Conservation (phyloP, 2,329 filamentous ascomycete genomes). For the Tothia fuscella region DNA sequence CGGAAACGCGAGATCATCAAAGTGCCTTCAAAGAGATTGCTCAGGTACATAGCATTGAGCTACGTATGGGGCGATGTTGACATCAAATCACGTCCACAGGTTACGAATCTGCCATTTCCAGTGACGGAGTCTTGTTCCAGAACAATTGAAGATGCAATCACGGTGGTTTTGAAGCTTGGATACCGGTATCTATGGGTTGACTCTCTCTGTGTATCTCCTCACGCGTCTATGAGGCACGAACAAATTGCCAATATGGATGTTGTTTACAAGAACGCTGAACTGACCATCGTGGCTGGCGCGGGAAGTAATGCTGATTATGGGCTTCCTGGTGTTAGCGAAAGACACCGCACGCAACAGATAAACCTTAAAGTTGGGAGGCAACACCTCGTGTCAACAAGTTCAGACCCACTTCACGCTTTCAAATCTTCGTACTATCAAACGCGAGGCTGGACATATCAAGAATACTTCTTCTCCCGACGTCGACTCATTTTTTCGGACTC, state of each 20-base stretch:
- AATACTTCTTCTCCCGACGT: conserved; percentile 2
- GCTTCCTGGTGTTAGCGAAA: not conserved
- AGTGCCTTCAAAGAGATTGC: too few species aligned
- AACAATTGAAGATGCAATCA: conserved; percentile 12
- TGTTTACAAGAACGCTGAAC: conserved; percentile 9
- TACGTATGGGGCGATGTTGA: not conserved
- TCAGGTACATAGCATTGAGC: not conserved
- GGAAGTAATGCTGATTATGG: not conserved
- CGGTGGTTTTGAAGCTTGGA: conserved; percentile 3
- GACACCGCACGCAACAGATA: not conserved
- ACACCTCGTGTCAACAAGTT: not conserved
- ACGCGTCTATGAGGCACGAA: not conserved
- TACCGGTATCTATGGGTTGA: conserved; percentile 13
- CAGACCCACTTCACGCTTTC: not conserved
- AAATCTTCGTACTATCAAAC: not conserved
- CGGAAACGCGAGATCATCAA: too few species aligned
- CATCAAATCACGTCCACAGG: too few species aligned
- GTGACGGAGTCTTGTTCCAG: too few species aligned
- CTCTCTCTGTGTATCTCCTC: conserved; percentile 10
- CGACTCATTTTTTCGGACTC: conserved; percentile 5
- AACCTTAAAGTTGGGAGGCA: too few species aligned
- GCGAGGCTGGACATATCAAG: conserved; percentile 11
- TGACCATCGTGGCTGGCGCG: conserved; percentile 11
- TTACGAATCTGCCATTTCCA: too few species aligned
- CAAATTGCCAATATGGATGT: conserved; percentile 8